Evolutionary conservation across 1,284 basidiomycete genomes (phyloP).

Genomic region (Mycosarcoma mackinlayi): DNA sequence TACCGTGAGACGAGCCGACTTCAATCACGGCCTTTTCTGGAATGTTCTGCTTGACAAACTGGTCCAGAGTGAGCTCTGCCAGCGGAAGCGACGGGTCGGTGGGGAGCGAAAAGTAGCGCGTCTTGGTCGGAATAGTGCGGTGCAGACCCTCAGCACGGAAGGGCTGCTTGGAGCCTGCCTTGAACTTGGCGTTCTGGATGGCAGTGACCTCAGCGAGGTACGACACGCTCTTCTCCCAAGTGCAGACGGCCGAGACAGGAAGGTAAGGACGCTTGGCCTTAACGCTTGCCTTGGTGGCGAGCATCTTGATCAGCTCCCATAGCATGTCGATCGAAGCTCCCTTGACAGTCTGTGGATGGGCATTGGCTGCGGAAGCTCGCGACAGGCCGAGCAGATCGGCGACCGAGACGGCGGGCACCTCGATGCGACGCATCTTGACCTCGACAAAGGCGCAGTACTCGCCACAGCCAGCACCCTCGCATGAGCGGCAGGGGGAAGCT

Average conservation of each 20-base stretch:
- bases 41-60: slow-evolving; percentile 43
- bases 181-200: slow-evolving; percentile 44
- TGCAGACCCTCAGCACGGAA: slow-evolving; percentile 25
- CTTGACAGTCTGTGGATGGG: slow-evolving; percentile 31
- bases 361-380: slow-evolving; percentile 16
- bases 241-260: slow-evolving; percentile 52
- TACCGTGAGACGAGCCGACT: slow-evolving; percentile 19
- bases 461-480: slow-evolving; percentile 48
- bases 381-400: slow-evolving; percentile 37
- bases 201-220: slow-evolving; percentile 46
- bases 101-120: slow-evolving; percentile 44
- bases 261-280: slow-evolving; percentile 47
- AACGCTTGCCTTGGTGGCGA: slow-evolving; percentile 39
- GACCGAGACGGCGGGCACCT: slow-evolving; percentile 53
- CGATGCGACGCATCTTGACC: slow-evolving; percentile 54
- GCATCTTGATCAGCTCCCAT: slow-evolving; percentile 48
- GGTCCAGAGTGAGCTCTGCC: slow-evolving; percentile 40
- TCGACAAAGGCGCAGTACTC: slow-evolving; percentile 49
- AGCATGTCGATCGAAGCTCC: slow-evolving; percentile 49
- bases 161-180: slow-evolving; percentile 36
- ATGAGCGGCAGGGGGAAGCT: slow-evolving; percentile 40
- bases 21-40: slow-evolving; percentile 37
- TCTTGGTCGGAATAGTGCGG: slow-evolving; percentile 33
- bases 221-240: slow-evolving; percentile 48
- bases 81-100: slow-evolving; percentile 37